These are phyloP conservation scores for Aspergillus bridgeri DNA, from an alignment of 495 filamentous ascomycete genomes.

Conservation along the genomic window DNA sequence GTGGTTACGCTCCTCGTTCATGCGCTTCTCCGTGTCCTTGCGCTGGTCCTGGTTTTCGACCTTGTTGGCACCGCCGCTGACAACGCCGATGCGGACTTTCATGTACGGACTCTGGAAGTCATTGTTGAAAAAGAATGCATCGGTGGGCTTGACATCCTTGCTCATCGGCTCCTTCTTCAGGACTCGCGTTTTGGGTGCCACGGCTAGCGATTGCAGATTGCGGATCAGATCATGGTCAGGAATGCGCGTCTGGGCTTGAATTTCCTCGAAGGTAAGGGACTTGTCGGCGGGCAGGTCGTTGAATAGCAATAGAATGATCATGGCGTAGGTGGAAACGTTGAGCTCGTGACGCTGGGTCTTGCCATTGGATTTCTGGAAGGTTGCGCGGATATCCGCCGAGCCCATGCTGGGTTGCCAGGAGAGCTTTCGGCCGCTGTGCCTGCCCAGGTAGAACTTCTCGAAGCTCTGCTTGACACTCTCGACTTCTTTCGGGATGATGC, in stretches of 20 bases:
- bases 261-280: slow-evolving; percentile 75
- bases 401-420: slow-evolving; percentile 84
- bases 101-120: slow-evolving; percentile 76
- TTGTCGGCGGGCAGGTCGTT: slow-evolving; percentile 68
- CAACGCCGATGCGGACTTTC: slow-evolving; percentile 82
- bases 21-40: slow-evolving; percentile 82
- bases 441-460: slow-evolving; percentile 82
- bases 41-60: slow-evolving; percentile 83
- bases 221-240: slow-evolving; percentile 71
- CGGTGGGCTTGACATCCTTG: slow-evolving; percentile 74
- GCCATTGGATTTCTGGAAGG: slow-evolving; percentile 68
- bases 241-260: slow-evolving; percentile 82
- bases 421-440: slow-evolving; percentile 80
- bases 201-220: slow-evolving; percentile 78
- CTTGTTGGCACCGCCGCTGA: slow-evolving; percentile 63
- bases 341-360: slow-evolving; percentile 81
- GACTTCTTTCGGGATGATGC: slow-evolving; percentile 72
- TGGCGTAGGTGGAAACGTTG: slow-evolving; percentile 87
- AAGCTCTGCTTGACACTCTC: slow-evolving; percentile 79
- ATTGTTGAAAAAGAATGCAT: slow-evolving; percentile 82
- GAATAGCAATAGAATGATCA: slow-evolving; percentile 87
- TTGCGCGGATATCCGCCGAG: slow-evolving; percentile 78
- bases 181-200: slow-evolving; percentile 80
- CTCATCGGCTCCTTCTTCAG: slow-evolving; percentile 80
- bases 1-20: slow-evolving; percentile 71